Percentiles rank a stretch among this genome's conserved stretches.
phyloP scores from a whole-genome alignment of 441 rosid genomes.

The Flueggea neowawraea region DNA sequence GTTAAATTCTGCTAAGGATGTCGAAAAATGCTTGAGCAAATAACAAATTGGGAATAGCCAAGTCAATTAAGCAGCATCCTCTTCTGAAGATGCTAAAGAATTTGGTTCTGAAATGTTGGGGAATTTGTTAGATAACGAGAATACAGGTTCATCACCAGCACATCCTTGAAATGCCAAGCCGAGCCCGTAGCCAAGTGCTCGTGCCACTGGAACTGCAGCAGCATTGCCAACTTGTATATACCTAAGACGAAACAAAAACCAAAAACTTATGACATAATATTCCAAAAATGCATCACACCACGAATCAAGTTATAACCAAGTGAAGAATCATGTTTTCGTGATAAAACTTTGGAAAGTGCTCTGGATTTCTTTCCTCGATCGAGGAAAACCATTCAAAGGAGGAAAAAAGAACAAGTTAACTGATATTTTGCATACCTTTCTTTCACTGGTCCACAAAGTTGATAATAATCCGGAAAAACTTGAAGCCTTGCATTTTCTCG shows the following conservation, averaged over 20 bases:
- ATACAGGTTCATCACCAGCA: slow-evolving; percentile 23
- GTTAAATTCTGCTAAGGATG: too few relatives aligned
- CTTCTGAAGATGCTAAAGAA: slow-evolving; percentile 29
- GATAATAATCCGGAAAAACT: slow-evolving; percentile 68
- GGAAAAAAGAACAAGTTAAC: too few relatives aligned
- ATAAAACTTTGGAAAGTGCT: background rate
- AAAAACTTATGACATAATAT: background rate
- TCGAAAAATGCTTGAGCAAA: too few relatives aligned
- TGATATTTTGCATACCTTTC: slow-evolving; percentile 36
- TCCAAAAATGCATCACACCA: too few relatives aligned
- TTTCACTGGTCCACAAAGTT: slow-evolving; percentile 58
- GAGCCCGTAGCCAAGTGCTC: slow-evolving; percentile 56
- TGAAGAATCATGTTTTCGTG: too few relatives aligned
- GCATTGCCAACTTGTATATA: slow-evolving; percentile 79
- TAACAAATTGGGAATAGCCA: too few relatives aligned
- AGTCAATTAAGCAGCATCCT: slow-evolving; percentile 9
- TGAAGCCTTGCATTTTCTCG: slow-evolving; percentile 72
- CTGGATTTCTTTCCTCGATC: background rate
- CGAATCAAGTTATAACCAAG: too few relatives aligned
- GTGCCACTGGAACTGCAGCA: slow-evolving; percentile 69
- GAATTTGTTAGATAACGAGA: slow-evolving; percentile 34
- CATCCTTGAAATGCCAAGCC: slow-evolving; percentile 43
- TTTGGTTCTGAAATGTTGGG: slow-evolving; percentile 12
- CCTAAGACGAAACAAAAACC: slow-evolving; percentile 17
- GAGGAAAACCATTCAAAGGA: background rate